phyloP scores from a whole-genome alignment of 2,329 filamentous ascomycete genomes.

The Chalaropsis ovoidea region DNA sequence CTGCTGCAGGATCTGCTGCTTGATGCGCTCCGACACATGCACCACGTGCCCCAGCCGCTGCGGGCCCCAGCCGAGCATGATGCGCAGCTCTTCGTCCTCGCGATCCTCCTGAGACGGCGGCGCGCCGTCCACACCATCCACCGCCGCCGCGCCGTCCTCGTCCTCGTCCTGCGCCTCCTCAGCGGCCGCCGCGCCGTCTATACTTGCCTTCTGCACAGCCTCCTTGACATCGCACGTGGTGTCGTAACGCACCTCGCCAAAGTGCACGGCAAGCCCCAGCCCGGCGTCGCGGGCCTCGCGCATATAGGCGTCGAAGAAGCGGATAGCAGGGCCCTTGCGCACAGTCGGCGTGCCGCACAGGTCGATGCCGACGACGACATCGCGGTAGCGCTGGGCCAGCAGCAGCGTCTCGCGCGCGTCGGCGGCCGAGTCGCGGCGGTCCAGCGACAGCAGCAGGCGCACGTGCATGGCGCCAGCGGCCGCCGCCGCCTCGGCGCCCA shows the following conservation, averaged over 20 bases:
- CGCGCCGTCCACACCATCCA: too few relatives aligned
- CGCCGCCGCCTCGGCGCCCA: constrained; percentile 27
- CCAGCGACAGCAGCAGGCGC: constrained; percentile 62
- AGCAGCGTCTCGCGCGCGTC: constrained; percentile 55
- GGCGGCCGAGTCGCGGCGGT: constrained; percentile 50
- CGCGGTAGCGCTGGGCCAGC: constrained; percentile 48
- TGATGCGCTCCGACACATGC: constrained; percentile 54
- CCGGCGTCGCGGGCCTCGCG: constrained; percentile 43
- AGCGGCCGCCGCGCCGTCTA: neutral
- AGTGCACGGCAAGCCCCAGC: constrained; percentile 62
- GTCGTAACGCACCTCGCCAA: constrained; percentile 52
- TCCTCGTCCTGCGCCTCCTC: neutral
- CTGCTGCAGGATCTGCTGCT: constrained; percentile 41
- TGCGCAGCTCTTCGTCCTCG: constrained; percentile 49
- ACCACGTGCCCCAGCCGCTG: constrained; percentile 70
- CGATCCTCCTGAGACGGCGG: constrained; percentile 36
- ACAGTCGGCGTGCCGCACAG: constrained; percentile 62
- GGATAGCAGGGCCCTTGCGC: constrained; percentile 46
- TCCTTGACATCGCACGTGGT: constrained; percentile 19
- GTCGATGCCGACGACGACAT: constrained; percentile 62
- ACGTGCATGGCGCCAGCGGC: constrained; percentile 41
- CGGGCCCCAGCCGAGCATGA: constrained; percentile 55
- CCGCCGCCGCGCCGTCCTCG: neutral
- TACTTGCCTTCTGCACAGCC: neutral
- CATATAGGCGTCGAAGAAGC: constrained; percentile 51